Base-by-base conservation (phyloP, 805 yeast species). In the Ogataea sp. region DNA sequence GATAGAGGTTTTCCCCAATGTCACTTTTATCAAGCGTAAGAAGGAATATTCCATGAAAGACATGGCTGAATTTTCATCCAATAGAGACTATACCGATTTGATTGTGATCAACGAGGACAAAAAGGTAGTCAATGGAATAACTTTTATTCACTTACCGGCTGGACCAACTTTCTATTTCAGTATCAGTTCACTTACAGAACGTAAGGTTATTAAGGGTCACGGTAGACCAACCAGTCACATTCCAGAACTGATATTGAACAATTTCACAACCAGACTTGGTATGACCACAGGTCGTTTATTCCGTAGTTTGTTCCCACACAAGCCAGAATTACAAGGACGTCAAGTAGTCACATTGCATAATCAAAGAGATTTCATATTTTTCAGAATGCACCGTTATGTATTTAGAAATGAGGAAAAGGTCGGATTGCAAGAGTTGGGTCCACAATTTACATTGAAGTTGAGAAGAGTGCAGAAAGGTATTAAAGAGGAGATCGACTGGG, bases 91-190 rank as follows among this genome's bases (percentile, higher is more conserved):
- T 63, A 89, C 97, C 0, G 95, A 89, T 55, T 65, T 93, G 52
- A 67, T 93, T 24, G 88, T 93, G 36, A 77, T 93, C 43, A 93
- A 93, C 58, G 98, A 93, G 62, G 96, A 87, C 63, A 89, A 89
- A 62, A 93, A 90, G 61, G 73, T 72, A 46, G 94, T 93, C 29
- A 89, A 84, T 39, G 98, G 98, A 2, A 64, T 93, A 42, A 87
- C 97, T 1, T 84, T 93, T 54, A 82, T 93, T 41, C 96, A 93
- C 64, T 70, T 93, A 43, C 98, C 98, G 8, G 84, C 74, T 34
- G 98, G 98, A 1, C 98, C 98, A 28, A 83, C 97, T 0, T 87
- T 87, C 57, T 89, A 90, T 63, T 93, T 93, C 54, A 81, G 93
- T 23, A 67, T 93, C 4, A 69, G 87, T 7, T 86, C 95, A 3